A percentile compares a stretch with the other conserved stretches of the same genome.
Evolutionary conservation across 129 eudicot species (phyloP).

Genomic region (Pittosporum tobira): DNA sequence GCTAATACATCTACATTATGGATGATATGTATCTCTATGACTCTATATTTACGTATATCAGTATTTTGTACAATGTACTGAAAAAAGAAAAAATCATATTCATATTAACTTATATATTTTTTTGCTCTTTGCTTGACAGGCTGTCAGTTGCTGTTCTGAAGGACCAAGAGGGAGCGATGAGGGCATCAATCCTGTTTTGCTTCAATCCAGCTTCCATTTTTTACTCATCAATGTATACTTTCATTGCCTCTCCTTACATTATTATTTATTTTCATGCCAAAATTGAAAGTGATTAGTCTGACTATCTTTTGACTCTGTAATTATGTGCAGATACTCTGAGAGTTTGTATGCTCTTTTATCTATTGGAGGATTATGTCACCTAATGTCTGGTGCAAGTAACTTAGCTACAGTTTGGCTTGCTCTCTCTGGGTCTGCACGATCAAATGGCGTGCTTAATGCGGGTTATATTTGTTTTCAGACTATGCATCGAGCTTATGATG

Average conservation of each 20-base stretch:
- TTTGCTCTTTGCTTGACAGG: constrained; percentile 35
- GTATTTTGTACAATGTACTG: background rate
- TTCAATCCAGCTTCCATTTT: constrained; percentile 96
- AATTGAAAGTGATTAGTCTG: background rate
- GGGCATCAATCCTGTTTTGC: constrained; percentile 85
- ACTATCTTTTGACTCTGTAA: constrained; percentile 2
- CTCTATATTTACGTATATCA: background rate
- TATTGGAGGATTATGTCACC: constrained; percentile 67
- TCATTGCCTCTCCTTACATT: constrained; percentile 9
- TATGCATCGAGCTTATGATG: constrained; percentile 62
- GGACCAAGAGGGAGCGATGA: constrained; percentile 55
- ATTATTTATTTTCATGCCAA: background rate
- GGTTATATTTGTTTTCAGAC: constrained; percentile 75
- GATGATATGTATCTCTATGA: background rate
- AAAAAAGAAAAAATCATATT: too few relatives aligned
- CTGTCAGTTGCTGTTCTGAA: constrained; percentile 63
- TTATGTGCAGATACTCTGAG: constrained; percentile 71
- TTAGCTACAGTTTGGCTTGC: constrained; percentile 56
- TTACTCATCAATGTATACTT: constrained; percentile 75
- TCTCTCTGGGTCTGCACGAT: constrained; percentile 80
- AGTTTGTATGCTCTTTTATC: constrained; percentile 77
- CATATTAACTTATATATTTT: background rate
- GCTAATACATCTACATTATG: background rate
- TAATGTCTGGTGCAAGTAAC: constrained; percentile 42
- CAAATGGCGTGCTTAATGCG: constrained; percentile 91